Evolutionary conservation across 495 filamentous ascomycete genomes (phyloP), one percentile per base, ranked within the genome.

Genomic region (Penicillium tannophilum): DNA sequence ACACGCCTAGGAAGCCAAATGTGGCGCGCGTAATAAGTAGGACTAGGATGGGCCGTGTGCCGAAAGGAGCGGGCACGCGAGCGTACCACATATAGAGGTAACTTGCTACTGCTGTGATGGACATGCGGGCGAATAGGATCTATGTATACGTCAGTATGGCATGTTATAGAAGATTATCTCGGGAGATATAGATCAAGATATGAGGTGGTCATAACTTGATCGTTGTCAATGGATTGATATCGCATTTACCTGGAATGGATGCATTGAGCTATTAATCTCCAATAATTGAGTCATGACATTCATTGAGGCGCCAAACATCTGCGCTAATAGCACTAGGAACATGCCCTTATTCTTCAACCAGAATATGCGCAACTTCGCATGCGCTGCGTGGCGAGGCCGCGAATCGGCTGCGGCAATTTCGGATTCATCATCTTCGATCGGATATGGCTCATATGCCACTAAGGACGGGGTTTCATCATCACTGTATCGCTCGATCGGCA

Each of bases 291-390:
- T 90, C 24, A 87, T 84, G 8, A 95, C 82, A 69, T 93, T 95
- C 94, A 98, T 98, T 46, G 90, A 72, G 0, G 88, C 87, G 0
- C 89, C 92, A 63, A 97, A 97, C 36, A 95, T 74, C 74, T 97
- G 92, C 10, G 92, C 82, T 23, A 87, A 30, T 17, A 91, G 70
- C 35, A 98, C 88, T 20, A 93, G 73, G 19, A 88, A 78, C 49
- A 93, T 79, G 2, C 89, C 89, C 60, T 89, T 89, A 64, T 95
- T 92, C 53, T 79, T 79, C 4, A 72, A 24, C 82, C 81, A 84
- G 47, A 79, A 67, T 2, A 56, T 46, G 10, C 55, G 41, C 6
- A 63, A 19, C 16, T 41, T 55, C 12, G 59, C 59, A 45, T 61
- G 68, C 67, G 72, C 73, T 43, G 69, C 64, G n/a, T 47, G 67